Conservation (phyloP, 1,284 basidiomycete species). For the Anthracocystis setariae region DNA sequence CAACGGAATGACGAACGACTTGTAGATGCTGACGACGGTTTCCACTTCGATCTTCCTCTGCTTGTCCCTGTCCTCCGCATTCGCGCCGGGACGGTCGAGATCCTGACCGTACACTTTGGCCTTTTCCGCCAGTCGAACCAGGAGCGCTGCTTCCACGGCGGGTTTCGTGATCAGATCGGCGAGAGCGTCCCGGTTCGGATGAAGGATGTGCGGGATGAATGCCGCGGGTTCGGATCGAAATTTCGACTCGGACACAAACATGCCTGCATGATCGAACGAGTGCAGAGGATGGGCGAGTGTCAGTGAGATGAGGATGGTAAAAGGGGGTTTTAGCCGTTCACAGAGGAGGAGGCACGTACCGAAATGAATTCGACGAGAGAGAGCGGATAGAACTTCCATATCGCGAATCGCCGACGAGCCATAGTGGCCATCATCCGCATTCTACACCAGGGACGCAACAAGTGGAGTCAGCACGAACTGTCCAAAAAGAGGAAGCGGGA, state of each 20-base stretch:
- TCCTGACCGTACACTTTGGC: conserved; percentile 92
- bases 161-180: conserved; percentile 93
- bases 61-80: conserved; percentile 32
- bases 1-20: conserved; percentile 92
- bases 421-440: conserved; percentile 94
- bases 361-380: conserved; percentile 96
- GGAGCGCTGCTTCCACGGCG: conserved; percentile 86
- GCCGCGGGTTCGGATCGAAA: conserved; percentile 84
- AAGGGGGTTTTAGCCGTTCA: no score
- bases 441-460: conserved; percentile 57
- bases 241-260: conserved; percentile 98
- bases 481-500: background rate
- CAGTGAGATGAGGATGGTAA: background rate
- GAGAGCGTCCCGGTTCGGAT: conserved; percentile 77
- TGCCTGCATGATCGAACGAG: conserved; percentile 80
- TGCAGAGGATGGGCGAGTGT: no score
- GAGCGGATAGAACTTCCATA: conserved; percentile 90
- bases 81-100: conserved; percentile 71
- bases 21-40: conserved; percentile 89
- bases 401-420: conserved; percentile 93
- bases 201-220: conserved; percentile 89
- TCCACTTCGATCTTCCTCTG: conserved; percentile 85
- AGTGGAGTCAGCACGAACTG: background rate
- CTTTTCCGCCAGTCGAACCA: conserved; percentile 89
- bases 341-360: conserved; percentile 73